These are phyloP conservation scores for Cercospora beticola DNA, from an alignment of 2,329 filamentous ascomycete species.

Conservation along the genomic window DNA sequence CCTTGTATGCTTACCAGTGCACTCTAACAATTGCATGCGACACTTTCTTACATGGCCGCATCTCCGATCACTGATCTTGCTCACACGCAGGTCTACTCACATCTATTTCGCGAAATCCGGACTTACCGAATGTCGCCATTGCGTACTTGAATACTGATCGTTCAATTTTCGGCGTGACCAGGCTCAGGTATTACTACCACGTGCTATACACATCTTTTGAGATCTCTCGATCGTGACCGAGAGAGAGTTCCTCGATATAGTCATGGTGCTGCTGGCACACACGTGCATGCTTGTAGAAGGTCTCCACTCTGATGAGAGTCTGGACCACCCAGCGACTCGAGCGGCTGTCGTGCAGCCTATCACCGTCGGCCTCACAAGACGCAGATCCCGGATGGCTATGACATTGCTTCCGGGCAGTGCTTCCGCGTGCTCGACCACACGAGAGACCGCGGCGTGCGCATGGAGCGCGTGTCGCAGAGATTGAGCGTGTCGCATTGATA, in stretches of 20 bases:
- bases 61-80: background rate
- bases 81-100: background rate
- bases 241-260: background rate
- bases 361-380: background rate
- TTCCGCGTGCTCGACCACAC: slow-evolving; percentile 5
- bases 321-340: slow-evolving; percentile 7
- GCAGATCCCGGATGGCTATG: slow-evolving; percentile 3
- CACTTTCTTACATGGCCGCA: background rate
- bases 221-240: background rate
- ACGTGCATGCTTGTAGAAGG: background rate
- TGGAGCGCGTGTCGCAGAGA: background rate
- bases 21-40: background rate
- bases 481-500: background rate
- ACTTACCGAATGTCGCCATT: background rate
- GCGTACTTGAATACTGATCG: background rate
- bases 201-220: too few relatives aligned
- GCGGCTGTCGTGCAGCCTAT: slow-evolving; percentile 4
- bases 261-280: background rate
- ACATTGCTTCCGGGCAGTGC: slow-evolving; percentile 8
- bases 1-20: background rate
- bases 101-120: too few relatives aligned
- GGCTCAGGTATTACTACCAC: too few relatives aligned
- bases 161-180: too few relatives aligned
- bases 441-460: slow-evolving; percentile 9
- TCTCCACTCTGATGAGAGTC: background rate